Evolutionary conservation across 2,329 filamentous ascomycete species (phyloP).

Genomic region (Aspergillus tubingensis): DNA sequence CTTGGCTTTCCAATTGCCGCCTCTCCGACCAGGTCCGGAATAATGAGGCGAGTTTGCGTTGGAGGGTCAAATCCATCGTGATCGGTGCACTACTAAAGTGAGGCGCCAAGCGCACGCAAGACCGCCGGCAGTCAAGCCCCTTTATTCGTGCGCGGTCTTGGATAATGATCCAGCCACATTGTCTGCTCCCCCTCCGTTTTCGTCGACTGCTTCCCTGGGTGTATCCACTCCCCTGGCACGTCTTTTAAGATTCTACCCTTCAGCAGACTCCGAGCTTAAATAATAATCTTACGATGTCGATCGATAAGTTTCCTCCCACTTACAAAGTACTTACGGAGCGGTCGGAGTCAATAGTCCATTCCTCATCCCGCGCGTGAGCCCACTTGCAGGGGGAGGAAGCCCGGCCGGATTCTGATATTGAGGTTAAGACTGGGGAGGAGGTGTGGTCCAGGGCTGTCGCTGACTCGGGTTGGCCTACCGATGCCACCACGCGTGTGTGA

Average conservation of each 20-base stretch:
- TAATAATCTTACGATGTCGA: conserved; percentile 6
- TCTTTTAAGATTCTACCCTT: not conserved
- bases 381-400: conserved; percentile 1
- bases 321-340: not conserved
- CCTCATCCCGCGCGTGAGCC: conserved; percentile 1
- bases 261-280: conserved; percentile 12
- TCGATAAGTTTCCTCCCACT: not conserved
- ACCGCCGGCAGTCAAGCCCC: conserved; percentile 12
- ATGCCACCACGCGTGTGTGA: conserved; percentile 7
- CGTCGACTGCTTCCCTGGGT: not conserved
- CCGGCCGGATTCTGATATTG: conserved; percentile 3
- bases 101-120: conserved; percentile 23
- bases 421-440: not conserved
- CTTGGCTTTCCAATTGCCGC: conserved; percentile 16
- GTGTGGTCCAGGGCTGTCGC: not conserved
- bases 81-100: conserved; percentile 21
- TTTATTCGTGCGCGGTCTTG: conserved; percentile 13
- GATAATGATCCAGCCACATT: conserved; percentile 12
- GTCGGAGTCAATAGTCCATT: not conserved
- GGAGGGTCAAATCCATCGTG: conserved; percentile 17
- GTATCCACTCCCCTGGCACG: not conserved
- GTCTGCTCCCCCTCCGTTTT: not conserved
- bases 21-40: conserved; percentile 14
- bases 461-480: conserved; percentile 6
- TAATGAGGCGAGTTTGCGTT: conserved; percentile 25